phyloP scores from a whole-genome alignment of 805 yeast species.

The Clavispora carvajalis region DNA sequence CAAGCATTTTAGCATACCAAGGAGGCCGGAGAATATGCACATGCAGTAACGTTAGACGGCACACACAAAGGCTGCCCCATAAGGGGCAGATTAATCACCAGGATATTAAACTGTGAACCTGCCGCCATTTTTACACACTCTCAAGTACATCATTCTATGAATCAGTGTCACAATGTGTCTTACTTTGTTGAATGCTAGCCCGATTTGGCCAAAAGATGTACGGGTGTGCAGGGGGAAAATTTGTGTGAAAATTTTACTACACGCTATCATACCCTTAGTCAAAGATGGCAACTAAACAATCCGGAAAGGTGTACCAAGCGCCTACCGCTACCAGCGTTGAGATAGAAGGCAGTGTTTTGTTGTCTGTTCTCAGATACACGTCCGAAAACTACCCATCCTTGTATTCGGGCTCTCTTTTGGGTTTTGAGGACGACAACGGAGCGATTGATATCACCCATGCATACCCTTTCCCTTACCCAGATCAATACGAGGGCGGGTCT shows the following conservation, averaged over 20 bases:
- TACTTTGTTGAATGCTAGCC: too few species aligned
- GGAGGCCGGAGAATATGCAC: too few species aligned
- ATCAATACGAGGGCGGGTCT: slow-evolving; percentile 59
- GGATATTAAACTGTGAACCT: too few species aligned
- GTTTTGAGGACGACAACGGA: slow-evolving; percentile 57
- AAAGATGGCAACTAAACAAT: slow-evolving; percentile 13
- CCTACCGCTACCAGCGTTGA: slow-evolving; percentile 39
- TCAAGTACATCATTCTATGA: too few species aligned
- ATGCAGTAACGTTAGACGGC: too few species aligned
- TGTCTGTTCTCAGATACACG: slow-evolving; percentile 60
- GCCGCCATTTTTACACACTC: too few species aligned
- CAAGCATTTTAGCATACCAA: too few species aligned
- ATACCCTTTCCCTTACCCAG: slow-evolving; percentile 65
- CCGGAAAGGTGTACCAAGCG: slow-evolving; percentile 20
- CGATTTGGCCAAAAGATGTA: neutral
- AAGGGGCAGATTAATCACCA: too few species aligned
- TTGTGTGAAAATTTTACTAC: slow-evolving; percentile 1
- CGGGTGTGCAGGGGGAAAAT: slow-evolving; percentile 1
- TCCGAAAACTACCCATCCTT: slow-evolving; percentile 57
- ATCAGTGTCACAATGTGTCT: too few species aligned
- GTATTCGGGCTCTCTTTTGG: slow-evolving; percentile 68
- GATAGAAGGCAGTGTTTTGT: slow-evolving; percentile 49
- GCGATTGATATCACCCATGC: slow-evolving; percentile 51
- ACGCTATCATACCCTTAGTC: neutral
- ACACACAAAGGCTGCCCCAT: too few species aligned